Evolutionary conservation across 306 rosid genomes (phyloP).

Genomic region (Vigna angularis): DNA sequence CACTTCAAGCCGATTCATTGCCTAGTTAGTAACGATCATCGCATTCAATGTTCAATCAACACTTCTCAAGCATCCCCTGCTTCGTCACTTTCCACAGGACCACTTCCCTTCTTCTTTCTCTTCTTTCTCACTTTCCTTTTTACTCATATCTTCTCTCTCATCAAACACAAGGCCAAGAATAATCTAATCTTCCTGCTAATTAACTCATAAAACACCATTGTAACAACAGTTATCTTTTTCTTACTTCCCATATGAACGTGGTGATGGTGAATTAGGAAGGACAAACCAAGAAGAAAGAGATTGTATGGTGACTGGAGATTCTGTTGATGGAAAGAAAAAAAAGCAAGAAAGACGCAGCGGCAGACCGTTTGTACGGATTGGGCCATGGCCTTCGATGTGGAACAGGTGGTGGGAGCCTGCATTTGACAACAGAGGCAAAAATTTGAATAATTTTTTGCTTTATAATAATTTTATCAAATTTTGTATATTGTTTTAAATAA

Average conservation of each 20-base stretch:
- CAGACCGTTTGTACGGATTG: conserved; percentile 45
- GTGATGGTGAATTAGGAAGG: background rate
- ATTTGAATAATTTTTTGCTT: background rate
- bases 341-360: background rate
- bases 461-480: too few species aligned
- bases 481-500: too few species aligned
- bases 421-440: background rate
- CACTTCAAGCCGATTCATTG: too few species aligned
- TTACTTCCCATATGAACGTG: too few species aligned
- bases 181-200: too few species aligned
- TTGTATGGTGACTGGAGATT: background rate
- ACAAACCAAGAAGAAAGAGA: background rate
- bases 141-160: too few species aligned
- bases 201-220: too few species aligned
- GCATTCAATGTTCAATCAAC: background rate
- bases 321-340: background rate
- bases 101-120: background rate
- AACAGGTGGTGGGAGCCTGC: background rate
- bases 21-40: background rate
- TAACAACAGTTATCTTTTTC: too few species aligned
- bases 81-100: background rate
- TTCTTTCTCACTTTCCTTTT: too few species aligned
- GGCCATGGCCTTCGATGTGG: conserved; percentile 29
- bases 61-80: too few species aligned
- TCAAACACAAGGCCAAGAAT: too few species aligned